Base-by-base conservation (phyloP, 805 yeast genomes). In the Myxozyma neglecta region DNA sequence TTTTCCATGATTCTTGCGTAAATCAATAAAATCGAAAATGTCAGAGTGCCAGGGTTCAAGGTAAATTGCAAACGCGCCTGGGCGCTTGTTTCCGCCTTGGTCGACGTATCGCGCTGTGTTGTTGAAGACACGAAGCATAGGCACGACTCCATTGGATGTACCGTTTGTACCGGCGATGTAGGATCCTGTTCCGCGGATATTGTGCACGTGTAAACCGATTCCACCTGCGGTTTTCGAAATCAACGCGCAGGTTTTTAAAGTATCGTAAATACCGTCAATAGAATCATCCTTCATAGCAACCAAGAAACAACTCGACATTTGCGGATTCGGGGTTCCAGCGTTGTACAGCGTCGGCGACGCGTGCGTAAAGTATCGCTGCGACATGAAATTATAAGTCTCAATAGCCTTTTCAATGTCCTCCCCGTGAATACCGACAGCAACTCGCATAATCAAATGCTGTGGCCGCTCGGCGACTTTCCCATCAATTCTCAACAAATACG, bases 21-120 rank as follows among this genome's bases (percentile, higher is more conserved):
- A 79, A 61, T 92, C 93, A 57, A 93, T 75, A 70, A 93, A 87
- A 62, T 89, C 96, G 74, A 90, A 88, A 40, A 93, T 81, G 70
- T 93, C 99, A 10, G 88, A 83, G 73, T 93, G 99, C 99, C 99
- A 93, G 59, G 99, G 97, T 77, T 93, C 99, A 42, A 93, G 75
- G 76, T 92, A 93, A 42, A 91, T 77, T 40, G 97, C 97, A 75
- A 93, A 89, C 2, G 99, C 99, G 65, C 98, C 98, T 0, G 99
- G 99, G 71, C 99, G 81, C 76, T 92, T 92, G 77, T 93, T 93
- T 59, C 98, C 98, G 65, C 99, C 99, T 80, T 93, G 99, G 71
- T 93, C 98, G 46, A 93, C 98, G 72, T 92, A 93, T 69, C 97
- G 84, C 18, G 99, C 98, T 32, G 98, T 91, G 76, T 90, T 88